Base-by-base conservation (phyloP, 2,329 filamentous ascomycete species). In the Pyrenophora graminea region DNA sequence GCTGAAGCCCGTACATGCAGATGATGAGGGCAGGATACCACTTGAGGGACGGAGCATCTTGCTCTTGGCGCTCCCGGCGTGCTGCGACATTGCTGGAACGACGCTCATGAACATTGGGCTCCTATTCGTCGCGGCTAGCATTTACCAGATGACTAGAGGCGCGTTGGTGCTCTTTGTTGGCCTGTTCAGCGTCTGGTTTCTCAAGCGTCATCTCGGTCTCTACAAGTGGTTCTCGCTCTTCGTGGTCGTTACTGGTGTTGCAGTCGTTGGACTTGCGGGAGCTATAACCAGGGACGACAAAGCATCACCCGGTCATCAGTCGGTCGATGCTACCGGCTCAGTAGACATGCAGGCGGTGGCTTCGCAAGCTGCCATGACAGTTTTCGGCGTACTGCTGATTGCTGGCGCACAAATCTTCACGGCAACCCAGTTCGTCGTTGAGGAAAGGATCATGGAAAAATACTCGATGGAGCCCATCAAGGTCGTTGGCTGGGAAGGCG, bases 131-230 rank as follows among this genome's bases (percentile, higher is more conserved):
- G 94, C 90, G 10, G 91, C 94, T 1, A 95, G 90, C 54, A 97
- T 99, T 68, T 99, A 97, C 76, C 94, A 99, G 77, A 99, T 99
- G 94, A 97, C 93, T 1, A 82, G 94, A 52, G 94, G 94, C 7
- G 94, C 94, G 0, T 81, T 99, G 36, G 93, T 99, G 3, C 81
- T 99, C 6, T 99, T 99, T 64, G 94, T 99, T 17, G 94, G 94
- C 0, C 78, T 97, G 0, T 97, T 99, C 77, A 96, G 91, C 67
- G 92, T 99, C 23, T 67, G 96, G 10, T 97, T 99, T 73, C 79
- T 99, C 50, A 87, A 85, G 65, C 85, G 91, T 40, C 87, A 85
- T 62, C 80, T 99, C 30, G 84, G 86, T 55, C 71, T 89, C n/a
- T 97, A 93, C 78, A 94, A 99, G 73, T 99, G 94, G 94, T 78